Evolutionary conservation across 2,329 filamentous ascomycete genomes (phyloP), one percentile per base, ranked within the genome.

Genomic region (Diaporthe destruens): DNA sequence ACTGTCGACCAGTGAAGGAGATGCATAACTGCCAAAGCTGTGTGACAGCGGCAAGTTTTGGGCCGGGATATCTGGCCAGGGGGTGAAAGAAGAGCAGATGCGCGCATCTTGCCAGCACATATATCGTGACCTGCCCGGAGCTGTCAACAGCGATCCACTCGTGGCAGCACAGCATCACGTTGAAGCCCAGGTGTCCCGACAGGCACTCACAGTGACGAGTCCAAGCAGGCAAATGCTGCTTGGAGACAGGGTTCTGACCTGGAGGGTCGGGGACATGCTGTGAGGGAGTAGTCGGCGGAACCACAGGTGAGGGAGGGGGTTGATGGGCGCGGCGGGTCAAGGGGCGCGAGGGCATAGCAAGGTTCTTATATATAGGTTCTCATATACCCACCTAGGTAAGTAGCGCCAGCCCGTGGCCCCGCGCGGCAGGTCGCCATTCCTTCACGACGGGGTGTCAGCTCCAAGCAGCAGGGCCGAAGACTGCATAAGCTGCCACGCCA

Each of bases 61-160:
- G 71, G 9, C 71, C 71, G 5, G 71, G 71, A 14, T 73, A 73
- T 23, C 61, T 73, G 5, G 57, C 51, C 7, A 73, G 67, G 29
- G 71, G 71, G 67, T 73, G 71, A 25, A 73, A 71, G 44, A 57
- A 61, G 32, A 71, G 57, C 53, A 73, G 25, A 47, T 73, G 69
- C 16, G 63, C 34, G 11, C 59, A 66, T 54, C 47, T 71, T 12
- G 67, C 49, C 9, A 71, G 36, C 0, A 72, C 0, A 5, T 71
- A 73, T 23, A 73, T 34, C 12, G 14, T 36, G 5, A 71, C 4
- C 71, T 73, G 32, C n/a, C 25, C 34, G 23, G 39, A 18, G 23
- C 18, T 11, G 23, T 71, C 39, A 66, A 25, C 55, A 20, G 20
- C 42, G 16, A 53, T 29, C 6, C 39, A 20, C 20, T n/a, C n/a